Conservation (phyloP, 1,284 basidiomycete genomes). For the Meripilus lineatus region DNA sequence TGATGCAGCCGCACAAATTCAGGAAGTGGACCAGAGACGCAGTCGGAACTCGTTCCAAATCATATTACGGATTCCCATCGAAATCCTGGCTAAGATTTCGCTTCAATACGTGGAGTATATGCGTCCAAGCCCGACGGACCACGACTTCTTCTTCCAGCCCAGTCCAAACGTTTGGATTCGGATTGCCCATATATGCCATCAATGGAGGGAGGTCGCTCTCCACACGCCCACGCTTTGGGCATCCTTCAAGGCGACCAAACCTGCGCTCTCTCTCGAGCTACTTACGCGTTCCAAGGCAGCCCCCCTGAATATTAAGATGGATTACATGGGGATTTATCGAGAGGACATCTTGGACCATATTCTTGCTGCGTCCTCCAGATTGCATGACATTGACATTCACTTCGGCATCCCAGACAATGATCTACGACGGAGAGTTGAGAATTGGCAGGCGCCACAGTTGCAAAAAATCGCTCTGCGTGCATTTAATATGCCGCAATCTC, state of each 20-base stretch:
- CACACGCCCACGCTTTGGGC: constrained; percentile 7
- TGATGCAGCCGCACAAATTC: too few species aligned
- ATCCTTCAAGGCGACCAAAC: background rate
- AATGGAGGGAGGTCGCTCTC: constrained; percentile 10
- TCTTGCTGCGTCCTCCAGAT: background rate
- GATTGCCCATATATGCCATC: constrained; percentile 11
- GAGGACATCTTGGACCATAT: background rate
- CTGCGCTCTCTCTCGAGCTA: background rate
- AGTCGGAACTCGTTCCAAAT: too few species aligned
- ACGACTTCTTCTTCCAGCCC: too few species aligned
- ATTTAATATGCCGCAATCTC: background rate
- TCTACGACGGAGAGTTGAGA: background rate
- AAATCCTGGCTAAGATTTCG: too few species aligned
- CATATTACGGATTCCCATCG: too few species aligned
- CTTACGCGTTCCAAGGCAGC: constrained; percentile 5
- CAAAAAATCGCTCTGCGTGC: background rate
- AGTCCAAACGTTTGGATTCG: constrained; percentile 4
- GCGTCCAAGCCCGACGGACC: too few species aligned
- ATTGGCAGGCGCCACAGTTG: background rate
- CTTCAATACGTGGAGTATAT: too few species aligned
- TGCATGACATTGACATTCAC: background rate
- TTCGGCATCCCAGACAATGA: background rate
- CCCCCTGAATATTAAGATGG: background rate
- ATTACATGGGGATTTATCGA: background rate
- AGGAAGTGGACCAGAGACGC: too few species aligned